These are phyloP conservation scores for Hyaloscypha hepaticicola DNA, from an alignment of 495 filamentous ascomycete genomes.

Conservation along the genomic window DNA sequence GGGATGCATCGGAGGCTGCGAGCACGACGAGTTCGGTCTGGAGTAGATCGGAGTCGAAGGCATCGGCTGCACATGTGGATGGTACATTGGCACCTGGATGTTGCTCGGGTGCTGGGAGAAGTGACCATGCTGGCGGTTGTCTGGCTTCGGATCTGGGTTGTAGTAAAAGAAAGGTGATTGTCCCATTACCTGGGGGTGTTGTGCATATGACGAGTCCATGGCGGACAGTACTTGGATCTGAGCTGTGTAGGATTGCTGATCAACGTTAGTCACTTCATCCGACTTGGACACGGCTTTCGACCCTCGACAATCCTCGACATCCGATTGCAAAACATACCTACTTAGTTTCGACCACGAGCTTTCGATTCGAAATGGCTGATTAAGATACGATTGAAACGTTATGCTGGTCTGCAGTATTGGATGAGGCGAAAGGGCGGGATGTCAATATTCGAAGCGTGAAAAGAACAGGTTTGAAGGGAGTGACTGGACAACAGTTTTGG, in stretches of 20 bases:
- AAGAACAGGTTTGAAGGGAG: slow-evolving; percentile 27
- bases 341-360: background rate
- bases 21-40: slow-evolving; percentile 62
- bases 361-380: slow-evolving; percentile 18
- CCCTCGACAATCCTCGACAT: background rate
- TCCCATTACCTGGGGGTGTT: slow-evolving; percentile 58
- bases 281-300: background rate
- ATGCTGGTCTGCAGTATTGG: background rate
- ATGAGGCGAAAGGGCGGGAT: background rate
- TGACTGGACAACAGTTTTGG: slow-evolving; percentile 34
- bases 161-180: slow-evolving; percentile 92
- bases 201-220: slow-evolving; percentile 31
- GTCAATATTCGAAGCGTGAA: background rate
- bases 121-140: slow-evolving; percentile 77
- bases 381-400: slow-evolving; percentile 19
- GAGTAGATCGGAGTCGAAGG: slow-evolving; percentile 73
- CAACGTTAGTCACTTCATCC: slow-evolving; percentile 22
- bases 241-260: slow-evolving; percentile 8
- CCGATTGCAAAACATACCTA: slow-evolving; percentile 16
- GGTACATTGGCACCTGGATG: slow-evolving; percentile 38
- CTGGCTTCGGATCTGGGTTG: slow-evolving; percentile 70
- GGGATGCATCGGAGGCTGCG: slow-evolving; percentile 56
- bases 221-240: background rate
- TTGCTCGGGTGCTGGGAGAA: slow-evolving; percentile 74
- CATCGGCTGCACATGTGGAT: slow-evolving; percentile 45